These are phyloP conservation scores for Eremomyces bilateralis DNA, from an alignment of 495 filamentous ascomycete species.

Conservation along the genomic window DNA sequence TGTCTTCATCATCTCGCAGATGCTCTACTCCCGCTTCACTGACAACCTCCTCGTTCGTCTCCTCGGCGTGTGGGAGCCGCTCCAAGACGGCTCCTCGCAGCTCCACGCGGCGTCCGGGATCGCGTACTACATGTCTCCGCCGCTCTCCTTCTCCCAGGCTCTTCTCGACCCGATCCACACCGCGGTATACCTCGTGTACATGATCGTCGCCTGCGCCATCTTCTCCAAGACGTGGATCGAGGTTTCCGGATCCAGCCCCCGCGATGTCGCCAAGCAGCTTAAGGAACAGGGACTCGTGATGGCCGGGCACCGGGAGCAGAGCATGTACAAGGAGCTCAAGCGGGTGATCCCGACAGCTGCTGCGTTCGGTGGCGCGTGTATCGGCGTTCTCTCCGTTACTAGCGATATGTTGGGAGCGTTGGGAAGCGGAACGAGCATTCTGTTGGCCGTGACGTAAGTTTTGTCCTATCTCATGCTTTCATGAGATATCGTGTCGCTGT, in stretches of 20 bases:
- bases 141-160: slow-evolving; percentile 90
- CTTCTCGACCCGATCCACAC: slow-evolving; percentile 93
- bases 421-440: slow-evolving; percentile 90
- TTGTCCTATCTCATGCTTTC: no score
- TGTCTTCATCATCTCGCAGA: slow-evolving; percentile 95
- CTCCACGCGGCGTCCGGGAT: slow-evolving; percentile 80
- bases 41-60: slow-evolving; percentile 95
- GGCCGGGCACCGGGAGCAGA: slow-evolving; percentile 98
- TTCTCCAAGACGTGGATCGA: slow-evolving; percentile 99
- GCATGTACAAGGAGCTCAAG: slow-evolving; percentile 99
- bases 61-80: slow-evolving; percentile 95
- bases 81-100: slow-evolving; percentile 73
- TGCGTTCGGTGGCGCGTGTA: slow-evolving; percentile 96
- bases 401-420: slow-evolving; percentile 93
- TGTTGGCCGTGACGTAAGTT: slow-evolving; percentile 96
- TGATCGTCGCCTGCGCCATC: slow-evolving; percentile 89
- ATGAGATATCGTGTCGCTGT: background rate
- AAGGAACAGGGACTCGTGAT: slow-evolving; percentile 99
- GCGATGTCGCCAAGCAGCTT: slow-evolving; percentile 98
- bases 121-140: slow-evolving; percentile 98
- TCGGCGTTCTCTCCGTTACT: slow-evolving; percentile 87
- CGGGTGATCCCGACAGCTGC: slow-evolving; percentile 95
- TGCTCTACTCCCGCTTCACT: slow-evolving; percentile 95
- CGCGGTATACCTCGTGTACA: slow-evolving; percentile 85
- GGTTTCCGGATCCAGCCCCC: slow-evolving; percentile 88